phyloP scores from a whole-genome alignment of 805 yeast species.

The Cyberlindnera subsufficiens region DNA sequence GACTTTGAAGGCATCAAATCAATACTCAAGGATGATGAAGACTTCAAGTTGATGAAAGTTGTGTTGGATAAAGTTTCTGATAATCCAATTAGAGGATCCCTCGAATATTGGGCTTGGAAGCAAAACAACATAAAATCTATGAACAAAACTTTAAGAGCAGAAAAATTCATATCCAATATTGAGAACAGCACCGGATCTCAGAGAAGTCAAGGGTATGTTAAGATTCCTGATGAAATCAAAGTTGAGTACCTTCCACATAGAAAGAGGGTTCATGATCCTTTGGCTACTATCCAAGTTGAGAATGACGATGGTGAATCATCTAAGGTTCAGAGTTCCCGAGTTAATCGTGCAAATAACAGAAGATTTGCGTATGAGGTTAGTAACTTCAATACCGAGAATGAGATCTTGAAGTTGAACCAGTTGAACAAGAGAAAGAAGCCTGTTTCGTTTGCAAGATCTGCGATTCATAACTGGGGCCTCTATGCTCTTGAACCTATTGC shows the following conservation, averaged over 20 bases:
- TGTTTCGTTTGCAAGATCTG: constrained; percentile 93
- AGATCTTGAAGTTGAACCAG: constrained; percentile 76
- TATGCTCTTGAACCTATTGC: constrained; percentile 94
- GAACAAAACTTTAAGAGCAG: constrained; percentile 7
- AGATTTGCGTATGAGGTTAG: constrained; percentile 85
- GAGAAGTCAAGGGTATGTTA: constrained; percentile 66
- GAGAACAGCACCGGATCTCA: constrained; percentile 53
- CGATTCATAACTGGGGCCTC: constrained; percentile 97
- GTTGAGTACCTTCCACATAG: constrained; percentile 79
- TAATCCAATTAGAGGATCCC: constrained; percentile 20
- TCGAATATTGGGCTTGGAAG: constrained; percentile 62
- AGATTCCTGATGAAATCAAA: constrained; percentile 69
- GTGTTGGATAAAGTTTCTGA: constrained; percentile 25
- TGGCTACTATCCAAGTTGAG: constrained; percentile 62
- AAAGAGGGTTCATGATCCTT: constrained; percentile 58
- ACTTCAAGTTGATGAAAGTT: constrained; percentile 46
- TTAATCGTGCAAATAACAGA: constrained; percentile 80
- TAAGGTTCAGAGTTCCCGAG: constrained; percentile 66
- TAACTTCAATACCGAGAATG: constrained; percentile 79
- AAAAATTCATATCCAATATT: constrained; percentile 18
- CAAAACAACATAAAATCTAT: constrained; percentile 27
- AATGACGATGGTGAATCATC: constrained; percentile 44
- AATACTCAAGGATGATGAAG: constrained; percentile 70
- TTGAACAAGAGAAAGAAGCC: constrained; percentile 87
- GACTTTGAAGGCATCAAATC: constrained; percentile 47